Base-by-base conservation (phyloP, 2,329 filamentous ascomycete genomes). In the Cercospora brassicicola region DNA sequence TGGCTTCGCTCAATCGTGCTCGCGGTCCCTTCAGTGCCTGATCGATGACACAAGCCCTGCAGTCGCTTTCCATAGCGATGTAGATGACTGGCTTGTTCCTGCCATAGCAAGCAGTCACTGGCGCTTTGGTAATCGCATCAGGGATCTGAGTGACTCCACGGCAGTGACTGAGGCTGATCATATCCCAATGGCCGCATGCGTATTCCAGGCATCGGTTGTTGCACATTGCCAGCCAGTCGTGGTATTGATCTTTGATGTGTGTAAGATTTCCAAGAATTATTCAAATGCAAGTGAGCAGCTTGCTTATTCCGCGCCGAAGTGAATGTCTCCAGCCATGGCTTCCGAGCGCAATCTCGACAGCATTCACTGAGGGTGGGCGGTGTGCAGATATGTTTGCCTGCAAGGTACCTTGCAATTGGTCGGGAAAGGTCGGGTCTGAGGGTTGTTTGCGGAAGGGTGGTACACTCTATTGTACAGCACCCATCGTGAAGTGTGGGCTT, bases 131-230 rank as follows among this genome's bases (percentile, higher is more conserved):
- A 26, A 30, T 45, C 10, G 15, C 10, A 36, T 45, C 9, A 10
- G 10, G 9, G 23, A 28, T 13, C 11, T 61, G 59, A n/a, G 36
- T 26, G 20, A 36, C 36, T 15, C 59, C 59, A 13, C 59, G 59
- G 26, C 59, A 61, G 13, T 7, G 59, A 18, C 59, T 61, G 7
- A 61, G 18, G 36, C 59, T 7, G 36, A 61, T 30, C 36, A 26
- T 48, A 15, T 61, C 59, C 18, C 31, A n/a, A 18, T 61, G 59
- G 15, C 33, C 18, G 59, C 59, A 61, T 15, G 18, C 23, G 59
- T 61, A 61, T 39, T 26, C 39, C 59, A 61, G 39, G 59, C 8
- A 33, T 20, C 59, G 33, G 20, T 48, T 61, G 59, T 61, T 61
- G 59, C 59, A 61, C 59, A 61, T 61, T 57, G 53, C 53, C 15